These are phyloP conservation scores for Chalara sp. DNA, from an alignment of 2,329 filamentous ascomycete species.

Conservation along the genomic window DNA sequence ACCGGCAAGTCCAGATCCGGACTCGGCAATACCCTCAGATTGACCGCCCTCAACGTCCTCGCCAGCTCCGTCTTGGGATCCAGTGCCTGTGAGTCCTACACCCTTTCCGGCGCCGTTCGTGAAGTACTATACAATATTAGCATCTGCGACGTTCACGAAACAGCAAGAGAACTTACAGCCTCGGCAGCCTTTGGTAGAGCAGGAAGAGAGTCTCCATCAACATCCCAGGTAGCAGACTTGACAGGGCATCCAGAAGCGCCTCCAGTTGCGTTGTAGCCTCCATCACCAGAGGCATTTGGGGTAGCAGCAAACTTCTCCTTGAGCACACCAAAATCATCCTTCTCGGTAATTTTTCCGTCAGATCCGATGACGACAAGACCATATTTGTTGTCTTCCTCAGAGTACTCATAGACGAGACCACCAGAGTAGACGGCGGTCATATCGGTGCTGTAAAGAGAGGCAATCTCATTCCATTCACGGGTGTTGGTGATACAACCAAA, in stretches of 20 bases:
- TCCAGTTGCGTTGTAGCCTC: constrained; percentile 37
- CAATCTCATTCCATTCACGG: constrained; percentile 75
- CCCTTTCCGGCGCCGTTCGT: constrained; percentile 41
- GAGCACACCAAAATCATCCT: constrained; percentile 41
- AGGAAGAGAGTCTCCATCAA: constrained; percentile 38
- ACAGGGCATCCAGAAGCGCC: constrained; percentile 37
- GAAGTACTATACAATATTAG: constrained; percentile 28
- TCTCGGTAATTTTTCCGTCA: constrained; percentile 32
- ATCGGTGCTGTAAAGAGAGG: constrained; percentile 68
- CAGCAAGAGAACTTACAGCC: constrained; percentile 3
- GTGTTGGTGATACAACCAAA: constrained; percentile 82
- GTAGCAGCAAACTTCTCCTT: constrained; percentile 36
- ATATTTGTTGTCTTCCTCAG: constrained; percentile 69
- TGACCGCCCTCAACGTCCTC: constrained; percentile 14
- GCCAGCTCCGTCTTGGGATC: constrained; percentile 19
- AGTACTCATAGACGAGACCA: constrained; percentile 94
- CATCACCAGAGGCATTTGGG: constrained; percentile 41
- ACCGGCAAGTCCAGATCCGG: constrained; percentile 5
- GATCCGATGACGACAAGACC: constrained; percentile 38
- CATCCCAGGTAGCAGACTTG: constrained; percentile 39
- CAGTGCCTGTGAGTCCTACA: constrained; percentile 30
- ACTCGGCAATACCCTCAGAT: constrained; percentile 20
- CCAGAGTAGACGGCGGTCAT: constrained; percentile 93
- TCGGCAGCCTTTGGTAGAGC: constrained; percentile 38
- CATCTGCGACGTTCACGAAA: constrained; percentile 9